Evolutionary conservation across 2,329 filamentous ascomycete genomes (phyloP).

Genomic region (Onygenales sp.): DNA sequence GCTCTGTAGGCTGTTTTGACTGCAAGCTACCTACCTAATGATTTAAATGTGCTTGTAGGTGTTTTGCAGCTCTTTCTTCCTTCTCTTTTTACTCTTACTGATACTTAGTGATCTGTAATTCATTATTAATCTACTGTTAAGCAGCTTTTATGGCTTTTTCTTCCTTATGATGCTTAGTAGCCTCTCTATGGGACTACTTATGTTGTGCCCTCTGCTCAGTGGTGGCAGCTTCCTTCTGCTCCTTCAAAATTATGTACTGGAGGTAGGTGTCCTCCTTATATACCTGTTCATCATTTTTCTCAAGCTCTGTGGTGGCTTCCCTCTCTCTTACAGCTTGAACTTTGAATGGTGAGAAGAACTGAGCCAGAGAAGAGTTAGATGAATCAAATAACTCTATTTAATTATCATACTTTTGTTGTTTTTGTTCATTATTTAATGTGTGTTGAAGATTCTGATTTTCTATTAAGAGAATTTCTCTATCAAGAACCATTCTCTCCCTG

Average conservation of each 20-base stretch:
- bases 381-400: not conserved
- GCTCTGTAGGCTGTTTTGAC: no score
- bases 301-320: not conserved
- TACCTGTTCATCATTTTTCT: not conserved
- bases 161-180: not conserved
- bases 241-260: constrained; percentile 1
- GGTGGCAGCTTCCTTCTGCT: not conserved
- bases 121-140: not conserved
- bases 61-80: no score
- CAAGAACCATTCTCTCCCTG: not conserved
- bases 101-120: not conserved
- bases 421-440: not conserved
- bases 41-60: no score
- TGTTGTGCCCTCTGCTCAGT: not conserved
- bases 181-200: not conserved
- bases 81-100: no score
- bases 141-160: not conserved
- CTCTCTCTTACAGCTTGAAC: not conserved
- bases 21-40: no score
- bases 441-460: not conserved
- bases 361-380: not conserved
- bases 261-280: constrained; percentile 2
- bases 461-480: not conserved
- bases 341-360: constrained; percentile 5
- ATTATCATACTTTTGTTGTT: not conserved